Base-by-base conservation (phyloP, 164 flowering plant genomes). In the Vitis rupestris region DNA sequence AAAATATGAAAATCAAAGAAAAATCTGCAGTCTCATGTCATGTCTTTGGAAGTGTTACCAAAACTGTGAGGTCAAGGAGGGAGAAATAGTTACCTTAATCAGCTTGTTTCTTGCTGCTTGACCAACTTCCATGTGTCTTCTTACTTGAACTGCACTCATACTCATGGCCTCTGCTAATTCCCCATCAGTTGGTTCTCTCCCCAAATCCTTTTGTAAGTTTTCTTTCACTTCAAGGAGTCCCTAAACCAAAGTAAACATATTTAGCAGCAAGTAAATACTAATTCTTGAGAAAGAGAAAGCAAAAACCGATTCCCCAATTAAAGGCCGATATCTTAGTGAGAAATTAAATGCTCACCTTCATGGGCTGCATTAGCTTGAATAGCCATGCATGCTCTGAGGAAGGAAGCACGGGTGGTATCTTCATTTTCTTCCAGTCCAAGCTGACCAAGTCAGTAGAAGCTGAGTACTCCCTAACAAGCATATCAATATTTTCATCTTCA, bases 341-440 rank as follows among this genome's bases (percentile, higher is more conserved):
- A 13, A 29, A n/a, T 11, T 47, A 3, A 63, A 44, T 27, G 30
- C 68, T 79, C 62, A 96, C 99, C 92, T 96, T 96, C 92, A 84
- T 81, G 11, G 97, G 97, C 65, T 93, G 94, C 92, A 96, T 89
- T 75, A 93, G 75, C 74, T 87, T 88, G 79, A 96, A 96, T 65
- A 96, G 76, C 92, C 91, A 86, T 49, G 85, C 37, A 74, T 96
- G 99, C 68, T 93, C 97, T 13, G 89, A 80, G 48, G 97, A 86
- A 68, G 97, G 75, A 74, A 96, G 95, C 74, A 93, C 98, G 0
- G 94, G 93, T 44, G 99, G 96, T 69, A 95, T 95, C 86, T 89
- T 96, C 98, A 87, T 90, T 70, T 86, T 96, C 75, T 86, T 96
- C 99, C 99, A 96, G 74, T 96, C 98, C 76, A 88, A 73, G 84